Evolutionary conservation across 441 rosid genomes (phyloP), one percentile per base, ranked within the genome.

Genomic region (Capsella rubella): DNA sequence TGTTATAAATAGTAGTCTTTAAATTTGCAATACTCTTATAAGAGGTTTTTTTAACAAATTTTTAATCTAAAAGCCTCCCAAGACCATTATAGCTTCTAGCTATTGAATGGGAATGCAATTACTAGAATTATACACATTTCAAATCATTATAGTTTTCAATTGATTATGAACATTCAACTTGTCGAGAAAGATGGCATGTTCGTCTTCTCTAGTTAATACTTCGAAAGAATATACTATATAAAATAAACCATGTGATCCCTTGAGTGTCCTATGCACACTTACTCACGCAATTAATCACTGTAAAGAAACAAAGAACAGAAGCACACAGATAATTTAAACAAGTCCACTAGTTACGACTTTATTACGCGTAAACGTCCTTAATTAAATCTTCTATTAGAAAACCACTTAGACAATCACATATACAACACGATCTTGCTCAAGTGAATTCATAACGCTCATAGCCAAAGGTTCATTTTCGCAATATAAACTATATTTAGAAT

Each of bases 151-250:
- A 21, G 18, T 16, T 16, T 43, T 12, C 16, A 21, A 32, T 42
- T 31, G 27, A 51, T 28, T 1, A 15, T 45, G 14, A 37, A 73
- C 59, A 47, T 49, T 64, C 77, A 73, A 73, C 66, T 65, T 65
- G 66, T 56, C 50, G 77, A 56, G 66, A 73, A 47, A 66, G 60
- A 57, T 57, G 67, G 42, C 78, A 73, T 73, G 78, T 73, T 65
- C 71, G 15, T 65, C n/a, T 73, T 65, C 52, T 56, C 32, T 56
- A 37, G 39, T 47, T 53, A 37, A 64, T 39, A 63, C 25, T 13
- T 16, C n/a, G n/a, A 34, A 10, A 10, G 12, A 35, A 47, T 47
- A 21, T 14, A 51, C 12, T 12, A 61, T 4, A 1, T 1, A 21
- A 21, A 11, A 37, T 25, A 27, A 39, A 4, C 35, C 78, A 73